Percentiles rank a stretch among this genome's conserved stretches.
phyloP scores from a whole-genome alignment of 441 rosid species.

The Gossypium davidsonii region DNA sequence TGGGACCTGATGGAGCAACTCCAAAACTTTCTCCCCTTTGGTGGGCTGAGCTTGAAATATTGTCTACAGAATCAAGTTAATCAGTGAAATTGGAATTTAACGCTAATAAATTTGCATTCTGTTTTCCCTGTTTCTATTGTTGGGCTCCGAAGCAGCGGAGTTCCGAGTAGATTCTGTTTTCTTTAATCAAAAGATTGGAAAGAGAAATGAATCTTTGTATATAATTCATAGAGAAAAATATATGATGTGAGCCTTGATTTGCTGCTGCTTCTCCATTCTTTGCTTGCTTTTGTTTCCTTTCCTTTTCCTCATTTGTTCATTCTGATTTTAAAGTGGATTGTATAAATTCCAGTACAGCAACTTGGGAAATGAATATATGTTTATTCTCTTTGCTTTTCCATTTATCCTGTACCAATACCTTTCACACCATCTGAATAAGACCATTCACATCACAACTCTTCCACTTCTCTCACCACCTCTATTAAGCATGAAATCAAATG shows the following conservation, averaged over 20 bases:
- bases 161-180: conserved; percentile 7
- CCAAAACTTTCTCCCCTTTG: conserved; percentile 79
- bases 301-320: background rate
- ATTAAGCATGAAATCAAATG: background rate
- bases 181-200: background rate
- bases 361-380: conserved; percentile 15
- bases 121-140: conserved; percentile 6
- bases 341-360: background rate
- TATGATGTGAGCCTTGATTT: background rate
- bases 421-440: background rate
- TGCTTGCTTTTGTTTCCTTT: background rate
- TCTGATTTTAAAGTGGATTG: conserved; percentile 12
- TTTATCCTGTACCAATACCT: background rate
- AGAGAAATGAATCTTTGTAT: conserved; percentile 15
- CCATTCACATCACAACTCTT: background rate
- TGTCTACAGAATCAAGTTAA: conserved; percentile 50
- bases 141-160: background rate
- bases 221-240: conserved; percentile 10
- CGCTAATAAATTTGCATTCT: background rate
- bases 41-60: conserved; percentile 95
- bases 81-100: conserved; percentile 5
- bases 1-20: conserved; percentile 63
- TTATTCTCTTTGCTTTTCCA: background rate
- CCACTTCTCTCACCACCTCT: background rate
- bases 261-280: background rate